Evolutionary conservation across 2,329 filamentous ascomycete genomes (phyloP), one percentile per base, ranked within the genome.

Genomic region (Mycosphaerelloides madeirae): DNA sequence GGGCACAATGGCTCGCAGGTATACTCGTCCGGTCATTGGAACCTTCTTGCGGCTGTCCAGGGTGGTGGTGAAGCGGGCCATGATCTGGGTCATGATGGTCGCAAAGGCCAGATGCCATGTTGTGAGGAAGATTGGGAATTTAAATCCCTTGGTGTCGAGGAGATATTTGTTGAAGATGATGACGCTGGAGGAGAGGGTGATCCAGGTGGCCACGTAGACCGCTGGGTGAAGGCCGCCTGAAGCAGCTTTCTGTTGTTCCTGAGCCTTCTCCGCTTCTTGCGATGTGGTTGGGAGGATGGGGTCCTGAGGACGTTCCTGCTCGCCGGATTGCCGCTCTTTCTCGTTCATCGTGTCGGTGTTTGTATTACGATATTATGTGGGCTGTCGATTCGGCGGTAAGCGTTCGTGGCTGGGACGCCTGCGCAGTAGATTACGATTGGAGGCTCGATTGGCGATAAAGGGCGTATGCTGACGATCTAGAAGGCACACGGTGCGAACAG

Each of bases 91-190:
- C 78, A 95, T 91, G 65, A 95, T 66, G 29, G 90, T 95, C 53
- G 93, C 89, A 64, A 97, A 97, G 20, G 81, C 74, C 70, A 97
- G 75, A 75, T 98, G 93, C 83, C 91, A 98, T 76, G 91, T 94
- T 62, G 89, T 95, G 53, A 98, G 79, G 63, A 95, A 82, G 62
- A 90, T 85, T 43, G 84, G 72, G 64, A 71, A 78, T 49, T 68
- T 79, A 75, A 96, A 96, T 53, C 87, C 78, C 52, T 84, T 78
- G 31, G 84, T 90, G 62, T 91, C 83, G 52, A 97, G 79, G 62
- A 98, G 88, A 81, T 87, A 95, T 80, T 98, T 98, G 83, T 98
- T 97, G 84, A 96, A 97, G 51, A 98, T 77, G 67, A 98, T 98
- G 65, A 97, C 89, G 60, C 85, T 87, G 33, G 89, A 95, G 63